phyloP scores from a whole-genome alignment of 2,329 filamentous ascomycete genomes.

The Fusarium sp. region DNA sequence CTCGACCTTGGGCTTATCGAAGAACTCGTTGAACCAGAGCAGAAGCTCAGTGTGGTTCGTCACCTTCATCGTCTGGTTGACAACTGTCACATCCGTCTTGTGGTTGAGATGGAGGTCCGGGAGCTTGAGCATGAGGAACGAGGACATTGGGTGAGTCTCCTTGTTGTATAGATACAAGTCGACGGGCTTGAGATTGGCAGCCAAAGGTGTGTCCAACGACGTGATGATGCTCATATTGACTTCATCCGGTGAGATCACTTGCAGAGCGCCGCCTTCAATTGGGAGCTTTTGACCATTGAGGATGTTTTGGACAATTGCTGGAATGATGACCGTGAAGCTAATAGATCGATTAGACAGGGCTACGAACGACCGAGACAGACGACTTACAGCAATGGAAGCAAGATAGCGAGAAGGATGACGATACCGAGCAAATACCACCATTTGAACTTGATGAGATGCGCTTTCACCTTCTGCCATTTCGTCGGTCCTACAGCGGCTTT shows the following conservation, averaged over 20 bases:
- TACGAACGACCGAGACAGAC: neutral
- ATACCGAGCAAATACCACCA: slow-evolving; percentile 57
- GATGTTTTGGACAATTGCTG: slow-evolving; percentile 58
- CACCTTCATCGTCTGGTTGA: slow-evolving; percentile 51
- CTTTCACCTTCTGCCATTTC: slow-evolving; percentile 50
- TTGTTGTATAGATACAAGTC: slow-evolving; percentile 56
- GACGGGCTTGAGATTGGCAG: slow-evolving; percentile 53
- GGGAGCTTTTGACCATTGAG: slow-evolving; percentile 56
- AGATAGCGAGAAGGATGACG: slow-evolving; percentile 56
- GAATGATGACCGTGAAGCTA: slow-evolving; percentile 60
- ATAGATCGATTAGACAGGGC: neutral
- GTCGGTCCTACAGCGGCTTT: slow-evolving; percentile 2
- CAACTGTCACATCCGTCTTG: slow-evolving; percentile 52
- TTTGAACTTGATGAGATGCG: slow-evolving; percentile 57
- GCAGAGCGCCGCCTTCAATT: slow-evolving; percentile 51
- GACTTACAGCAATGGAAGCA: slow-evolving; percentile 59
- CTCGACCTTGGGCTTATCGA: slow-evolving; percentile 51
- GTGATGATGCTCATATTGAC: slow-evolving; percentile 54
- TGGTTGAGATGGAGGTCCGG: slow-evolving; percentile 50
- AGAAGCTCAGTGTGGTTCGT: slow-evolving; percentile 54
- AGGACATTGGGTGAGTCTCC: slow-evolving; percentile 38
- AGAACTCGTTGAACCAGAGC: slow-evolving; percentile 54
- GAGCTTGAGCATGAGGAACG: slow-evolving; percentile 44
- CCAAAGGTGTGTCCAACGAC: slow-evolving; percentile 52
- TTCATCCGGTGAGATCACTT: slow-evolving; percentile 48